These are phyloP conservation scores for Purpureocillium lavendulum DNA, from an alignment of 2,329 filamentous ascomycete species.

Conservation along the genomic window DNA sequence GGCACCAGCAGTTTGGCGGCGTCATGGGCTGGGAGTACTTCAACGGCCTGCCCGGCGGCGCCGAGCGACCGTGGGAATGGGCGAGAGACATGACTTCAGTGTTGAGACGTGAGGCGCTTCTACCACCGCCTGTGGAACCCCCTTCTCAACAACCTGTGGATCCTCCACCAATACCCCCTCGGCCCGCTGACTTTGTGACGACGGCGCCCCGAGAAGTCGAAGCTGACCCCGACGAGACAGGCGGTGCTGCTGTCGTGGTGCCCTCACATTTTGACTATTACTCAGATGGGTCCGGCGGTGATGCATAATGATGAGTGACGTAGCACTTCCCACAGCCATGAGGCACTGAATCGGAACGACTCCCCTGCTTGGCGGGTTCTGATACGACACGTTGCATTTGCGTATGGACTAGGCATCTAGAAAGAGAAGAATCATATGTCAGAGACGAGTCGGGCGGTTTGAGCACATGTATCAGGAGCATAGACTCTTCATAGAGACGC, in stretches of 20 bases:
- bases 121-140: neutral
- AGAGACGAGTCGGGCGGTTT: too few relatives aligned
- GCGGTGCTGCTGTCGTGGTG: constrained; percentile 6
- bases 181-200: constrained; percentile 3
- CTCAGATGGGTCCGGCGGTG: constrained; percentile 9
- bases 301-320: neutral
- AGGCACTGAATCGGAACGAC: too few relatives aligned
- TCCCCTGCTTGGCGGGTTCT: too few relatives aligned
- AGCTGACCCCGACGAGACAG: constrained; percentile 11
- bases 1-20: constrained; percentile 67
- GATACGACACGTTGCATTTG: too few relatives aligned
- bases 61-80: constrained; percentile 66
- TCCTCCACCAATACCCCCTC: neutral
- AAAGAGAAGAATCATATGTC: too few relatives aligned
- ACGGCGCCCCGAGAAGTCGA: constrained; percentile 9
- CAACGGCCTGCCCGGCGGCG: constrained; percentile 63
- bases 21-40: constrained; percentile 97
- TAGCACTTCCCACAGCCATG: too few relatives aligned
- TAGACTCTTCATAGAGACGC: too few relatives aligned
- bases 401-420: too few relatives aligned
- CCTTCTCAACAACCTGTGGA: neutral
- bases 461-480: too few relatives aligned
- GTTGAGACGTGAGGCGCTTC: constrained; percentile 21
- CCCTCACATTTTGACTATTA: constrained; percentile 15
- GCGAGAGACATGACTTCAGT: constrained; percentile 54